Conservation (phyloP, 2,329 filamentous ascomycete genomes). For the Ceratocystis ficicola region DNA sequence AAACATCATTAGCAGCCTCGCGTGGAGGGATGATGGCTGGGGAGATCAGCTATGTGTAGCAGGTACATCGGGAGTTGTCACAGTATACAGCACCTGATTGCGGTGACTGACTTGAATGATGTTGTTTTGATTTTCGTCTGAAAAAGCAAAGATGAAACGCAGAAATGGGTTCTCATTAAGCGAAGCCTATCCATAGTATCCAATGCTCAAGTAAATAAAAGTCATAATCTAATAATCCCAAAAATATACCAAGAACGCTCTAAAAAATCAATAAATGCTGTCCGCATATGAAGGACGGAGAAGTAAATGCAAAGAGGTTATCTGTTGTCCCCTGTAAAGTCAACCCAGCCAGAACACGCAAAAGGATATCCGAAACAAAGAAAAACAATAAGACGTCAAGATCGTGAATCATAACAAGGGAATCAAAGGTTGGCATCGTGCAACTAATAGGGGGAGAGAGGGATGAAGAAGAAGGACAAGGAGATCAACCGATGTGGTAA, state of each 20-base stretch:
- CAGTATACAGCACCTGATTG: constrained; percentile 41
- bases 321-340: not conserved
- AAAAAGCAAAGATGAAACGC: no score
- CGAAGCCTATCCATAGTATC: not conserved
- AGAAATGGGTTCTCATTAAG: not conserved
- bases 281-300: not conserved
- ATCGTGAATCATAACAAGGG: constrained; percentile 3
- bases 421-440: not conserved
- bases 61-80: constrained; percentile 53
- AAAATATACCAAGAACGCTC: constrained; percentile 2
- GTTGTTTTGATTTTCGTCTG: no score
- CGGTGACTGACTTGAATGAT: not conserved
- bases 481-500: not conserved
- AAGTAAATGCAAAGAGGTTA: not conserved
- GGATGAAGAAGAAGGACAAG: not conserved
- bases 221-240: not conserved
- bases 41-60: constrained; percentile 54
- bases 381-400: constrained; percentile 1
- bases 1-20: constrained; percentile 50
- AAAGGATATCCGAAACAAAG: not conserved
- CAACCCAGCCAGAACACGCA: not conserved
- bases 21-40: constrained; percentile 51
- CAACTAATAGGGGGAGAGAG: not conserved
- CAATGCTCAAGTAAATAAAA: not conserved
- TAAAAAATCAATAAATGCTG: not conserved